Conservation (phyloP, 2,329 filamentous ascomycete genomes). For the Nigrospora sphaerica region DNA sequence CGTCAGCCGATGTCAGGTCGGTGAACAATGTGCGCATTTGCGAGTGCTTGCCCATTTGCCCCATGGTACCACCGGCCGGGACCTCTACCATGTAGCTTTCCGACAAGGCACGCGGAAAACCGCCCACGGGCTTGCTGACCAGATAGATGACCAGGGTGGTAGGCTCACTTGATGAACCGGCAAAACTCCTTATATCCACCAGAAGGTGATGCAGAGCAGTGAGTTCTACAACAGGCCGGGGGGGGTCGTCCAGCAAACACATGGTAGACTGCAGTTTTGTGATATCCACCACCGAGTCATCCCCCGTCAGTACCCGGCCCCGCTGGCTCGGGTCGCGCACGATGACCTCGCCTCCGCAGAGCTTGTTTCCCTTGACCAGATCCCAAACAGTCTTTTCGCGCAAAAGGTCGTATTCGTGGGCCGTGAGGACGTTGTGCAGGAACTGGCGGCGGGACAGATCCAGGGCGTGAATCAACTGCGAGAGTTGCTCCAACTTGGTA, state of each 20-base stretch:
- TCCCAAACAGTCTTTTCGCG: constrained; percentile 95
- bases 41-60: constrained; percentile 54
- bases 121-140: constrained; percentile 61
- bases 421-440: constrained; percentile 87
- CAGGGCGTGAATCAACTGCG: constrained; percentile 71
- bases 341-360: constrained; percentile 89
- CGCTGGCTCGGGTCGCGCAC: constrained; percentile 80
- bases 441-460: constrained; percentile 84
- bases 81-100: constrained; percentile 79
- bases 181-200: constrained; percentile 77
- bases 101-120: constrained; percentile 61
- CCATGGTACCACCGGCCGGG: constrained; percentile 63
- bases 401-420: constrained; percentile 70
- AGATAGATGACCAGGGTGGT: constrained; percentile 73
- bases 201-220: constrained; percentile 73
- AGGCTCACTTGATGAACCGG: constrained; percentile 67
- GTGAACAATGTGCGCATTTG: constrained; percentile 82
- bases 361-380: constrained; percentile 86
- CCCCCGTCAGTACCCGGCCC: constrained; percentile 80
- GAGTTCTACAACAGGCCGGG: constrained; percentile 58
- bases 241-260: constrained; percentile 85
- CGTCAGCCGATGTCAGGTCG: constrained; percentile 72
- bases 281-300: constrained; percentile 88
- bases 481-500: constrained; percentile 70
- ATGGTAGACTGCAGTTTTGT: constrained; percentile 91